Percentiles rank a stretch among this genome's conserved stretches.
These are phyloP conservation scores for Claviceps purpurea DNA, from an alignment of 2,329 filamentous ascomycete species.

Conservation along the genomic window DNA sequence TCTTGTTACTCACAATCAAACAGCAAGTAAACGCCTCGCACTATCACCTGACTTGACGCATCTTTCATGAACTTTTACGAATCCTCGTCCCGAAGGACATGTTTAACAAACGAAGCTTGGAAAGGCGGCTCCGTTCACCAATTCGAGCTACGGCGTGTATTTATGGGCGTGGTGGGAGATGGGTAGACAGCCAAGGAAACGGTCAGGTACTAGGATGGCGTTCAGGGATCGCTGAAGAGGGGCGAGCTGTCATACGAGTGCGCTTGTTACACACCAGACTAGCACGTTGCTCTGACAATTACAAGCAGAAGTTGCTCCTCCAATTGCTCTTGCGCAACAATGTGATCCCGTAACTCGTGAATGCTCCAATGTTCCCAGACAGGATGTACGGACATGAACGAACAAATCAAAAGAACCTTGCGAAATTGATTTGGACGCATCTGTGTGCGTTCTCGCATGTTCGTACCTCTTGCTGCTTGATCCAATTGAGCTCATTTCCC, in stretches of 20 bases:
- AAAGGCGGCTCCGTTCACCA: constrained; percentile 6
- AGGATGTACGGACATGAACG: too few species aligned
- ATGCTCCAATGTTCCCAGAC: not conserved
- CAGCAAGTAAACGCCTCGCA: constrained; percentile 57
- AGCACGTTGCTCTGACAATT: constrained; percentile 14
- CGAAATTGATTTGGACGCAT: too few species aligned
- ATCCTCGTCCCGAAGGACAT: constrained; percentile 18
- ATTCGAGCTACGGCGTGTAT: constrained; percentile 7
- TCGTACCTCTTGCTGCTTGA: too few species aligned
- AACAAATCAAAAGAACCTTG: too few species aligned
- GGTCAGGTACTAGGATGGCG: constrained; percentile 18
- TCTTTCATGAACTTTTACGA: constrained; percentile 26
- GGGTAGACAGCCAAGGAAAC: constrained; percentile 18
- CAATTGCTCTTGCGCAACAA: not conserved
- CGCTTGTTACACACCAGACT: constrained; percentile 12
- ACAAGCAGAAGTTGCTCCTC: constrained; percentile 13
- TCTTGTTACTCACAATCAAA: constrained; percentile 18
- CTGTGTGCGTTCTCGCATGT: too few species aligned
- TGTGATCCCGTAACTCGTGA: too few species aligned
- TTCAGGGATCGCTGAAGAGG: constrained; percentile 15
- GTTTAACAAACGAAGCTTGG: constrained; percentile 11
- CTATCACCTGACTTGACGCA: constrained; percentile 41
- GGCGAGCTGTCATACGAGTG: constrained; percentile 15
- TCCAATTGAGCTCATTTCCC: too few species aligned
- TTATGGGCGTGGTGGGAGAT: constrained; percentile 18